These are phyloP conservation scores for Tanozyma kutaoensis DNA, from an alignment of 805 yeast species.

Conservation along the genomic window DNA sequence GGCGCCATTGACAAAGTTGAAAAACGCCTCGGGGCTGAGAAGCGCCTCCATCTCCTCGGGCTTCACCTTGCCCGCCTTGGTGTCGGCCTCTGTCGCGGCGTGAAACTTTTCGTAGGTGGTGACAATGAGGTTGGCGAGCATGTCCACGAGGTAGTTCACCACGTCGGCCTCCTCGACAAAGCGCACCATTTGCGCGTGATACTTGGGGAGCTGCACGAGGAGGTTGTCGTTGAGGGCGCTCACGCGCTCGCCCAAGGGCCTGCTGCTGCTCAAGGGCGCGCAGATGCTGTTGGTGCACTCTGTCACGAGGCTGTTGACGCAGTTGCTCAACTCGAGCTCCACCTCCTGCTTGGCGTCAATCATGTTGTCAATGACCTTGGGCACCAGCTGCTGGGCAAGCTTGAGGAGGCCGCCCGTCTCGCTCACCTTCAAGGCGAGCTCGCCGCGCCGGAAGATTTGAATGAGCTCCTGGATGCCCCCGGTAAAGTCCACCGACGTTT, in stretches of 20 bases:
- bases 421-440: slow-evolving; percentile 28
- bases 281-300: slow-evolving; percentile 31
- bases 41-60: slow-evolving; percentile 28
- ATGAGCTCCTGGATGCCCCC: slow-evolving; percentile 44
- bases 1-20: slow-evolving; percentile 31
- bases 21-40: slow-evolving; percentile 53
- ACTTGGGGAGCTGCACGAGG: slow-evolving; percentile 40
- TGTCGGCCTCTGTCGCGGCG: slow-evolving; percentile 6
- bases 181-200: slow-evolving; percentile 35
- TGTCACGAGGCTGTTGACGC: slow-evolving; percentile 58
- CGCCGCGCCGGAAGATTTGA: slow-evolving; percentile 21
- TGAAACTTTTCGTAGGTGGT: slow-evolving; percentile 41
- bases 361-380: slow-evolving; percentile 70
- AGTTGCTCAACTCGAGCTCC: slow-evolving; percentile 55
- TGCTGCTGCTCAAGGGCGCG: slow-evolving; percentile 18
- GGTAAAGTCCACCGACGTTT: slow-evolving; percentile 67
- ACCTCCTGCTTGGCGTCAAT: slow-evolving; percentile 65
- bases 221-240: slow-evolving; percentile 35
- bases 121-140: slow-evolving; percentile 34
- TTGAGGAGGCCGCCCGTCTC: slow-evolving; percentile 25
- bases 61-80: slow-evolving; percentile 9
- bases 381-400: slow-evolving; percentile 56
- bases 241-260: slow-evolving; percentile 14
- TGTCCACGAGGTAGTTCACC: slow-evolving; percentile 15
- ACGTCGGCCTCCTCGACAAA: slow-evolving; percentile 44